These are phyloP conservation scores for Kingdonia uniflora DNA, from an alignment of 164 flowering plant species.

Conservation along the genomic window DNA sequence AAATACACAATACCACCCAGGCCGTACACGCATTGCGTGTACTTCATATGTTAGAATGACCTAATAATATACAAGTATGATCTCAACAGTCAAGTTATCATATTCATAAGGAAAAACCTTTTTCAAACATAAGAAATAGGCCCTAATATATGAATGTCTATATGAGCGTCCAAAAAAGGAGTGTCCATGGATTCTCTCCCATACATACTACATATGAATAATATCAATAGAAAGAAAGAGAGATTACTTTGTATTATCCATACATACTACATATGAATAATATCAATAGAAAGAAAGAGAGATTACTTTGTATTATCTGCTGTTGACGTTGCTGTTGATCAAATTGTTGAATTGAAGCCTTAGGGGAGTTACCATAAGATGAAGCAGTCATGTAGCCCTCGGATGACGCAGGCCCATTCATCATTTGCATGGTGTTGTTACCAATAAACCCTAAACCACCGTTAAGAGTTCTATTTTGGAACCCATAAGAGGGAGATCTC, in stretches of 20 bases:
- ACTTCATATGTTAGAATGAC: no score
- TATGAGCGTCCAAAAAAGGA: no score
- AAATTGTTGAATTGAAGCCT: constrained; percentile 42
- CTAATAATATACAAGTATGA: no score
- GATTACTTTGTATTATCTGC: constrained; percentile 35
- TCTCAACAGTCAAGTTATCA: no score
- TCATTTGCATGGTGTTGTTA: constrained; percentile 35
- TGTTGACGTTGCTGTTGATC: constrained; percentile 55
- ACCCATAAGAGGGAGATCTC: constrained; percentile 44
- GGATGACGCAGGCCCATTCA: constrained; percentile 51
- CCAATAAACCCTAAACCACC: constrained; percentile 53
- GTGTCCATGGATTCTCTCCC: no score
- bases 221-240: background rate
- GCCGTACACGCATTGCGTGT: no score
- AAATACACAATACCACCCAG: no score
- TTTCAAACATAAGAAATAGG: no score
- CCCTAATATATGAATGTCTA: no score
- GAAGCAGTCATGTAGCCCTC: constrained; percentile 47
- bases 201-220: no score
- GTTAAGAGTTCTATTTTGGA: constrained; percentile 57
- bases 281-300: background rate
- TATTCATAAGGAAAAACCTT: no score
- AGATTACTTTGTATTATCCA: constrained; percentile 39
- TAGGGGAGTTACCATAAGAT: constrained; percentile 30
- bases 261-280: background rate